Evolutionary conservation across 192 early-diverging fungal genomes (phyloP).

Genomic region (Coemansia asiatica): DNA sequence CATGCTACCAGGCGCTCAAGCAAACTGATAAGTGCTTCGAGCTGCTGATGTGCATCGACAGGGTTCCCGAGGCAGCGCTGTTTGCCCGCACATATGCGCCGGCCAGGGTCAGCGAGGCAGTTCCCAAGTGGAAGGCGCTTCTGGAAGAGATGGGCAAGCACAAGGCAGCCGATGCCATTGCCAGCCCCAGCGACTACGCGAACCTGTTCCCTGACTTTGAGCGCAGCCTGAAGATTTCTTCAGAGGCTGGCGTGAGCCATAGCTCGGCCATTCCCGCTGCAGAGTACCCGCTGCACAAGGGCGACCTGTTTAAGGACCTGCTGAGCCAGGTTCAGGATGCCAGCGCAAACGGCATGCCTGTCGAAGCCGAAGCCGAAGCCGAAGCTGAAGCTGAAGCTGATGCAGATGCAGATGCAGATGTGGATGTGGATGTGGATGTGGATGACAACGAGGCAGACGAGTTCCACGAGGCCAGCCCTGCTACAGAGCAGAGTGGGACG

Average conservation of each 20-base stretch:
- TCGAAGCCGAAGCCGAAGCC: constrained; percentile 4
- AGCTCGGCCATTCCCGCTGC: constrained; percentile 7
- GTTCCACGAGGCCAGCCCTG: constrained; percentile 42
- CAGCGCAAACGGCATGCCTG: constrained; percentile 1
- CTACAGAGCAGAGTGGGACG: constrained; percentile 5
- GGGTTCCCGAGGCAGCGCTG: constrained; percentile 93
- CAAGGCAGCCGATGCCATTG: constrained; percentile 87
- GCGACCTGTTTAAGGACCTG: constrained; percentile 21
- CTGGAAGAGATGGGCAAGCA: constrained; percentile 67
- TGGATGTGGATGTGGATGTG: not conserved
- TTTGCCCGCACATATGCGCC: constrained; percentile 90
- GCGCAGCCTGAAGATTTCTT: constrained; percentile 20
- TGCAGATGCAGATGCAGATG: constrained; percentile 12
- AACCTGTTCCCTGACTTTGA: constrained; percentile 85
- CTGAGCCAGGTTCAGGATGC: constrained; percentile 12
- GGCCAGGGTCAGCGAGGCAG: constrained; percentile 63
- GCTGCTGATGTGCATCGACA: constrained; percentile 81
- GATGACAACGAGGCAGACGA: constrained; percentile 30
- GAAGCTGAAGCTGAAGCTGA: not conserved
- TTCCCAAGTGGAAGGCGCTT: constrained; percentile 77
- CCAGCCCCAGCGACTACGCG: constrained; percentile 76
- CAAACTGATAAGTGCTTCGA: constrained; percentile 81
- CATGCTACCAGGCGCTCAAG: constrained; percentile 73
- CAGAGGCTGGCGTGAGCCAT: not conserved
- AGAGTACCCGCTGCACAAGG: constrained; percentile 33